Base-by-base conservation (phyloP, 2,329 filamentous ascomycete species). In the Nigrospora oryzae region DNA sequence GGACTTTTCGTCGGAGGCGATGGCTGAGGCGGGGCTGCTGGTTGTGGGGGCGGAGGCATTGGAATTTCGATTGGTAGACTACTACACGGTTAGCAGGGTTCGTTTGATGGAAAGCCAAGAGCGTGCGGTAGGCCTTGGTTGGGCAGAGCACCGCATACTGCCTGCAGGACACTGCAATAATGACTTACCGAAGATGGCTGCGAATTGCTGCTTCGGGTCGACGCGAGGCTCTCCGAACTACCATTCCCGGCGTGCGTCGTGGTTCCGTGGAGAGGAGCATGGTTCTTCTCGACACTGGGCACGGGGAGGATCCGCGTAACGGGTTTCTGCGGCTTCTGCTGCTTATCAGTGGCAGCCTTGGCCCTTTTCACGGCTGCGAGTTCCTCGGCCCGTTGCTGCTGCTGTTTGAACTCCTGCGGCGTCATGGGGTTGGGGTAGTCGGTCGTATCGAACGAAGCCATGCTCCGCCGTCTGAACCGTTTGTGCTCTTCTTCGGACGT, bases 401-500 rank as follows among this genome's bases (percentile, higher is more conserved):
- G 45, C 16, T 34, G 37, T 54, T 59, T 61, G 43, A 63, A 57
- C 36, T 63, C 59, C 44, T 64, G 65, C 49, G 67, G 62, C 49
- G 60, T 61, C 53, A 65, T 43, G 51, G 61, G 57, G 49, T 57
- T 65, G 45, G 63, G 60, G 53, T 67, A 67, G 49, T 71, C 66
- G 53, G 66, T 53, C 56, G 66, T 65, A 62, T 79, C 73, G 48
- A 76, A 64, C 15, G 80, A 84, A 52, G 87, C 87, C 68, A 94
- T 78, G 65, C 89, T 96, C 53, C 89, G 81, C 59, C 89, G 81
- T 55, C 89, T 77, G 64, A 89, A 85, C 58, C 87, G 77, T 64
- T 85, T 89, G 11, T 82, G 77, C 33, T 84, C 75, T 28, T 91
- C 88, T 15, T 77, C 64, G n/a, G 67, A 61, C 23, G 71, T 62